Evolutionary conservation across 2,329 filamentous ascomycete genomes (phyloP).

Genomic region (Samsoniella hepiali): DNA sequence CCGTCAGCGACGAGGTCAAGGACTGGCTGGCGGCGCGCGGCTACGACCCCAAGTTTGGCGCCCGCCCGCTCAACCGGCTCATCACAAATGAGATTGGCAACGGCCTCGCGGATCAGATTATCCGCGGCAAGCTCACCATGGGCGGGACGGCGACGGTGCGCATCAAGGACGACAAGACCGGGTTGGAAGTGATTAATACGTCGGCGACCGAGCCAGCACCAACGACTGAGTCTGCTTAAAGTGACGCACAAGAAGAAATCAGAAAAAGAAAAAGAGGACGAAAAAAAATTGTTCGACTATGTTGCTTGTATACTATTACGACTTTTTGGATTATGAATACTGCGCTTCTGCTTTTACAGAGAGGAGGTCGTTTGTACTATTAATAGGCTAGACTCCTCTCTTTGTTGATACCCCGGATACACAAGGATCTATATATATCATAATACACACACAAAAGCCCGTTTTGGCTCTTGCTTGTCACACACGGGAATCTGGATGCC

Average conservation of each 20-base stretch:
- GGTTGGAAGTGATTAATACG: conserved; percentile 47
- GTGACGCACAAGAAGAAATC: neutral
- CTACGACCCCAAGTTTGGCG: conserved; percentile 89
- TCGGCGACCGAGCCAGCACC: neutral
- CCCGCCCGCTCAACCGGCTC: conserved; percentile 83
- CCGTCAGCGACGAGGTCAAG: conserved; percentile 68
- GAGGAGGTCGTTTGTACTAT: neutral
- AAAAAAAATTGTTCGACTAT: neutral
- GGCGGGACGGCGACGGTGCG: conserved; percentile 71
- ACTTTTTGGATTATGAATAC: neutral
- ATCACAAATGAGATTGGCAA: conserved; percentile 91
- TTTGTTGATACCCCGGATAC: conserved; percentile 14
- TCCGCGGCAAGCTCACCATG: conserved; percentile 73
- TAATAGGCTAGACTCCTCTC: neutral
- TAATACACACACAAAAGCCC: neutral
- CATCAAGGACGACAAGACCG: conserved; percentile 60
- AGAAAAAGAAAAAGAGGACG: neutral
- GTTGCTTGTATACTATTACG: neutral
- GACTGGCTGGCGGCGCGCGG: conserved; percentile 85
- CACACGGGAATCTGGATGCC: too few species aligned
- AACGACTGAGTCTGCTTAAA: conserved; percentile 1
- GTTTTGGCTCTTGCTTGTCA: neutral
- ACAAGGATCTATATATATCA: neutral
- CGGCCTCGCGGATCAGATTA: conserved; percentile 84
- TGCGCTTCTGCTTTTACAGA: neutral